A percentile compares a stretch with the other conserved stretches of the same genome.
phyloP scores from a whole-genome alignment of 805 yeast genomes.

The Kazachstania viticola region DNA sequence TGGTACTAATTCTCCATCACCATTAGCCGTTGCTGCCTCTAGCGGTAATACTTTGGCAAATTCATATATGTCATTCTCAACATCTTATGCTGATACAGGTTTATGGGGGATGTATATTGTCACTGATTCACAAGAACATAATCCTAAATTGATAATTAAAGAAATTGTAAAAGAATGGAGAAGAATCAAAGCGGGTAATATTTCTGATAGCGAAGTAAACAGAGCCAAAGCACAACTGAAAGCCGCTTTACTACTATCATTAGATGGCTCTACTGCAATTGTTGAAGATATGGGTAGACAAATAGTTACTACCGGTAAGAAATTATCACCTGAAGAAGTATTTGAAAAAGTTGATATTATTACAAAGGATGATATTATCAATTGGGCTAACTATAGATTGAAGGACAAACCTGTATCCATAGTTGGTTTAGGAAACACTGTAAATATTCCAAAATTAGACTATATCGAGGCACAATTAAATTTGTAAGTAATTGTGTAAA shows the following conservation, averaged over 20 bases:
- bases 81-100: constrained; percentile 95
- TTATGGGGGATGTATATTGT: constrained; percentile 93
- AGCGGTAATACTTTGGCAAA: constrained; percentile 62
- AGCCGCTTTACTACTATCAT: constrained; percentile 77
- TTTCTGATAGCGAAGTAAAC: constrained; percentile 77
- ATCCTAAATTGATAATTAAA: constrained; percentile 56
- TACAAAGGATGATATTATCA: constrained; percentile 64
- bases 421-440: constrained; percentile 82
- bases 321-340: constrained; percentile 37
- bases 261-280: constrained; percentile 90
- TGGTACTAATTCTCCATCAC: constrained; percentile 77
- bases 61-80: constrained; percentile 91
- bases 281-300: constrained; percentile 98
- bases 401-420: constrained; percentile 72
- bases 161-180: constrained; percentile 83
- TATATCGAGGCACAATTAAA: constrained; percentile 36
- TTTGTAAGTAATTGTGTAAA: no score
- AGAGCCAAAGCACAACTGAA: constrained; percentile 91
- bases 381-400: constrained; percentile 80
- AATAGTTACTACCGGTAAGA: constrained; percentile 80
- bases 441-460: constrained; percentile 54
- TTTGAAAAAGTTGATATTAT: constrained; percentile 61
- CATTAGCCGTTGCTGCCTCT: constrained; percentile 50
- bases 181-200: constrained; percentile 65
- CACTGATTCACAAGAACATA: constrained; percentile 56